A percentile compares a stretch with the other conserved stretches of the same genome.
Evolutionary conservation across 2,329 filamentous ascomycete genomes (phyloP).

Genomic region (Hymenoscyphus infarciens): DNA sequence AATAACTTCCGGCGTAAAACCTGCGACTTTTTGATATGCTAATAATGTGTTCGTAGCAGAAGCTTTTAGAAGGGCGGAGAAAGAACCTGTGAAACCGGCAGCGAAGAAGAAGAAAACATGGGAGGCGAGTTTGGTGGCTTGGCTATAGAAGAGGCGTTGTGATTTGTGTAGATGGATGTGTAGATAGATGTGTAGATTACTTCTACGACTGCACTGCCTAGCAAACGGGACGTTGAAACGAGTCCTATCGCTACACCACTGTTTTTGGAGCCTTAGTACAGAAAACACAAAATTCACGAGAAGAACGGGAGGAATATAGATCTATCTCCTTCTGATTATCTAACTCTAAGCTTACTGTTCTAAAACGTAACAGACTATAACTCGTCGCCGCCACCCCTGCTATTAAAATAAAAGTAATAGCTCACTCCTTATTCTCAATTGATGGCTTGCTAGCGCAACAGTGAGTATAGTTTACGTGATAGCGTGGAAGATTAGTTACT

Average conservation of each 20-base stretch:
- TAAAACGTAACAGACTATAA: constrained; percentile 36
- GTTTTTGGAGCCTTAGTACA: too few species aligned
- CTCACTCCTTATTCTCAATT: constrained; percentile 34
- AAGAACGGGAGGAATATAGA: constrained; percentile 10
- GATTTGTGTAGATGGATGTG: constrained; percentile 35
- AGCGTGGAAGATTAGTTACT: constrained; percentile 38
- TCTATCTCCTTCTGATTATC: constrained; percentile 35
- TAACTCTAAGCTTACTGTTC: constrained; percentile 37
- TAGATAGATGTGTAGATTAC: constrained; percentile 40
- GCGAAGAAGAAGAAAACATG: background rate
- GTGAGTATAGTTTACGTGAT: constrained; percentile 37
- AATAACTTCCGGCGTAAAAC: background rate
- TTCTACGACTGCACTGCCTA: constrained; percentile 39
- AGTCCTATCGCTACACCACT: constrained; percentile 38
- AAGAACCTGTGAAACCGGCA: background rate
- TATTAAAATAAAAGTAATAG: constrained; percentile 36
- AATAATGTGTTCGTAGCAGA: constrained; percentile 4
- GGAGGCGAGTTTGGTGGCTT: constrained; percentile 31
- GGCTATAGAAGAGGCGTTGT: constrained; percentile 31
- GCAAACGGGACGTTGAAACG: constrained; percentile 37
- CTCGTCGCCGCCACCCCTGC: constrained; percentile 35
- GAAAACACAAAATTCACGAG: background rate
- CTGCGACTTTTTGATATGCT: constrained; percentile 5
- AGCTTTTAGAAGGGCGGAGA: background rate
- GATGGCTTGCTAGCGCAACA: constrained; percentile 37